Base-by-base conservation (phyloP, 75 land plant species). In the Cunninghamia lanceolata region DNA sequence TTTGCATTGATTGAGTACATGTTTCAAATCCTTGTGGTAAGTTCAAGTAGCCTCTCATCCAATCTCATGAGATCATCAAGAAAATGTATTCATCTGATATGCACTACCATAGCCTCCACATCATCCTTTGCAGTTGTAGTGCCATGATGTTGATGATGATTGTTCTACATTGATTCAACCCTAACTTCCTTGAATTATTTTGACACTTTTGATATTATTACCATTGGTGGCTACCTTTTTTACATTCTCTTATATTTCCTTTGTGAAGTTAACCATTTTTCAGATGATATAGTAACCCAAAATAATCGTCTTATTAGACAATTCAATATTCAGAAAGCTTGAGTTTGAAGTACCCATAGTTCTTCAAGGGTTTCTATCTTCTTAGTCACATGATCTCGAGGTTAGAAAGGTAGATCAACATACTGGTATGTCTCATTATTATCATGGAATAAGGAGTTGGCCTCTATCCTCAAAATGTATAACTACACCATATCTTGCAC, bases 151-250 rank as follows among this genome's bases (percentile, higher is more conserved):
- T 59, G 10, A 82, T 9, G 42, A 17, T 16, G 85, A 36, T 71
- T 28, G 25, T 54, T 30, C 32, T 84, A 71, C 19, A 34, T 36
- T 42, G 45, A 0, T 35, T 87, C 90, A 35, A 75, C 84, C 32
- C 77, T 88, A 75, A 94, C 94, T 84, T 94, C 99, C 82, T 88
- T 91, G 86, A 96, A 94, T 73, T 94, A 95, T 83, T 92, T 93
- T 42, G 99, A 94, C 35, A 90, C 86, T 4, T 85, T 84, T 11
- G 95, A 94, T 2, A 92, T 89, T 71, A 73, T 35, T 83, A 8
- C 30, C 35, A 35, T 39, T 71, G 34, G 0, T 34, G 36, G 11
- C 32, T 6, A 74, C 35, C 35, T 74, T 15, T 74, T 4, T 74
- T 38, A 39, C 3, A 74, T 35, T 74, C 35, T 74, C 77, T 66